Percentiles rank a stretch among this genome's conserved stretches.
Conservation (phyloP, 2,329 filamentous ascomycete genomes). For the Alternaria sp. region DNA sequence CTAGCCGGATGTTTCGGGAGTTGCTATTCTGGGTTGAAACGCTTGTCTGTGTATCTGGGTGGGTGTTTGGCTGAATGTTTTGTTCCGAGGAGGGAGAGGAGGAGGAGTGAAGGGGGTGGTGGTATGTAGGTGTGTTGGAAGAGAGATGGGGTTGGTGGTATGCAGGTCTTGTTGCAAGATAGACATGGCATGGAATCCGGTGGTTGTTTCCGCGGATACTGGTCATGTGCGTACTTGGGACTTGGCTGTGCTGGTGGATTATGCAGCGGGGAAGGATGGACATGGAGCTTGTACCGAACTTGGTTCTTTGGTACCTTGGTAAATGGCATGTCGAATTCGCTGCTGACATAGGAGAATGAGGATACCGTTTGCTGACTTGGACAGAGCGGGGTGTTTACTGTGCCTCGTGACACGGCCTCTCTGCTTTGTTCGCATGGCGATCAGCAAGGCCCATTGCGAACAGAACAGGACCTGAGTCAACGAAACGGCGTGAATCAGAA, state of each 20-base stretch:
- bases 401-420: neutral
- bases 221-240: neutral
- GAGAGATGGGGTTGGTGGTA: neutral
- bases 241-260: neutral
- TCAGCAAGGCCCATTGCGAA: neutral
- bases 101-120: no score
- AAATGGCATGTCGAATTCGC: no score
- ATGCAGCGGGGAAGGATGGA: neutral
- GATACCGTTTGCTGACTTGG: neutral
- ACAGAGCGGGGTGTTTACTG: neutral
- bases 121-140: no score
- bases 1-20: rapidly evolving
- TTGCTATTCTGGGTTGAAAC: neutral
- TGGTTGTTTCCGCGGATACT: neutral
- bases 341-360: neutral
- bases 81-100: no score
- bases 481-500: neutral
- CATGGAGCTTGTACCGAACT: neutral
- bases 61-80: no score
- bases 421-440: neutral
- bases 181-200: neutral
- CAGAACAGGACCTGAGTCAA: neutral
- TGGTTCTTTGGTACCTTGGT: no score
- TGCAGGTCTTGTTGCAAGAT: neutral
- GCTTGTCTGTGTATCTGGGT: neutral